phyloP scores from a whole-genome alignment of 106 monocot species.

The Triglochin maritima region DNA sequence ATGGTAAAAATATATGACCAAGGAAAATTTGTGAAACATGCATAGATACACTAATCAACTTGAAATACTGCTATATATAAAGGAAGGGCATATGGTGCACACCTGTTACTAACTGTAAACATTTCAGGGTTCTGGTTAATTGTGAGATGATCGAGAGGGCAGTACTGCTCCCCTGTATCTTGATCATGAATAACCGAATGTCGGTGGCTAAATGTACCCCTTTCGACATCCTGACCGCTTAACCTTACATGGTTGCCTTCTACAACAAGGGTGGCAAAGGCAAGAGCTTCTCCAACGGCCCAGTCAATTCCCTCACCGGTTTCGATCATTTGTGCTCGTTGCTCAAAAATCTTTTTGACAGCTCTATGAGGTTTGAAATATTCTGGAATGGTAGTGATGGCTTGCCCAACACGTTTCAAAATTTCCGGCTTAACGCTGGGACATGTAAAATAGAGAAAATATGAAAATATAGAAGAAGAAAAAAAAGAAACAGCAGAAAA shows the following conservation, averaged over 20 bases:
- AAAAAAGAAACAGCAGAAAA: background rate
- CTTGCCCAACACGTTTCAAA: slow-evolving; percentile 65
- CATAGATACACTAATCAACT: no score
- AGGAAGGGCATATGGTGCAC: background rate
- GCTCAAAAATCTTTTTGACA: slow-evolving; percentile 62
- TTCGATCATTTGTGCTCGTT: slow-evolving; percentile 64
- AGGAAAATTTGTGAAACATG: no score
- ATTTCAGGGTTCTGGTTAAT: slow-evolving; percentile 70
- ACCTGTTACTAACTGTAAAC: slow-evolving; percentile 90
- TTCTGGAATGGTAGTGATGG: slow-evolving; percentile 63
- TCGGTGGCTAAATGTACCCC: slow-evolving; percentile 82
- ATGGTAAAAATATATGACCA: no score
- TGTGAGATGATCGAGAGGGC: slow-evolving; percentile 56
- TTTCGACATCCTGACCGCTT: slow-evolving; percentile 86
- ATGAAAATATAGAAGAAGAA: background rate
- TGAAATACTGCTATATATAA: no score
- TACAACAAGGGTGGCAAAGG: slow-evolving; percentile 64
- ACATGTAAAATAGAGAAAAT: slow-evolving; percentile 1
- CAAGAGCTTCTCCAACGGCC: slow-evolving; percentile 73
- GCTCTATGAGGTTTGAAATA: slow-evolving; percentile 67
- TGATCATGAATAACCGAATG: slow-evolving; percentile 73
- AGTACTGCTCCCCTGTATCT: slow-evolving; percentile 51
- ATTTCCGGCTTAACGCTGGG: slow-evolving; percentile 71
- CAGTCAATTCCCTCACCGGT: slow-evolving; percentile 76
- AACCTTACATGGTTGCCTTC: slow-evolving; percentile 78